Percentiles rank a stretch among this genome's conserved stretches.
Evolutionary conservation across 768 basidiomycete species (phyloP).

Genomic region (Kwoniella sp.): DNA sequence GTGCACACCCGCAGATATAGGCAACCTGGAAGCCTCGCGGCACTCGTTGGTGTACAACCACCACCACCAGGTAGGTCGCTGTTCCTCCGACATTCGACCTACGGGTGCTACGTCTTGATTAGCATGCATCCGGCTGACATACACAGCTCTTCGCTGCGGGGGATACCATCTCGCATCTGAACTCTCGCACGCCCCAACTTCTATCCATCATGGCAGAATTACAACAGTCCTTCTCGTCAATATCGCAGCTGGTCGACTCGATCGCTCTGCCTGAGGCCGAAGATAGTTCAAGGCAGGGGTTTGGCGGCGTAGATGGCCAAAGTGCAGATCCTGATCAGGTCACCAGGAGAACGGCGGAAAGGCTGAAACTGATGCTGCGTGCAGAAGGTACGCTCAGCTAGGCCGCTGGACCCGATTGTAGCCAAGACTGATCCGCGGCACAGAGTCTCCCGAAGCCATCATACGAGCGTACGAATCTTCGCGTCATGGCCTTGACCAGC

Average conservation of each 20-base stretch:
- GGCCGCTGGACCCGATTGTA: too few species aligned
- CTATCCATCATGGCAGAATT: conserved; percentile 41
- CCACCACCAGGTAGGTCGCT: conserved; percentile 43
- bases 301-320: background rate
- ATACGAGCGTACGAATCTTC: too few species aligned
- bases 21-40: conserved; percentile 40
- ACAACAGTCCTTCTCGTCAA: conserved; percentile 45
- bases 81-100: background rate
- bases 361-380: conserved; percentile 21
- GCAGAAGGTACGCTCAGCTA: too few species aligned
- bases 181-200: conserved; percentile 46
- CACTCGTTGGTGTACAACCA: conserved; percentile 49
- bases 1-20: conserved; percentile 35
- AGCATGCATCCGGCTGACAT: background rate
- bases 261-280: conserved; percentile 23
- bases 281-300: too few species aligned
- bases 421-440: too few species aligned
- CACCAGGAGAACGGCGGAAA: background rate
- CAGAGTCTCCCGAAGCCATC: too few species aligned
- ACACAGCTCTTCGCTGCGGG: conserved; percentile 47
- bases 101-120: conserved; percentile 3
- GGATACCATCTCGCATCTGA: conserved; percentile 45
- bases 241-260: conserved; percentile 40
- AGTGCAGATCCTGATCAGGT: background rate
- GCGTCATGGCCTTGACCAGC: too few species aligned